These are phyloP conservation scores for Phytophthora gonapodyides DNA, from an alignment of 352 stramenopile species.

Conservation along the genomic window DNA sequence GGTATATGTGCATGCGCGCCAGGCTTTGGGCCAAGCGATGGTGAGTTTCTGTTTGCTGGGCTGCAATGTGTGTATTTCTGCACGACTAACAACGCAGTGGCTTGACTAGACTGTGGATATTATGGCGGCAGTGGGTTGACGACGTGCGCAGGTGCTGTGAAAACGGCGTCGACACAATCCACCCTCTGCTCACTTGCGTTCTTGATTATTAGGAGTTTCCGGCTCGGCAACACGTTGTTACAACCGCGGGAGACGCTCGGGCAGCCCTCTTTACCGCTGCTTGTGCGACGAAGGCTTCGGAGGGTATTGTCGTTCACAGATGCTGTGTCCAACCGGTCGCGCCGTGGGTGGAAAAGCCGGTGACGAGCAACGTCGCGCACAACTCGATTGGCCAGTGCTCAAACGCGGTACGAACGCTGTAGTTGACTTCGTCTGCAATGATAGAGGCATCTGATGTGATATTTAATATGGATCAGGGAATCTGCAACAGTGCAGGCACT, in stretches of 20 bases:
- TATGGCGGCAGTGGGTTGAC: slow-evolving; percentile 47
- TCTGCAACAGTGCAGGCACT: slow-evolving; percentile 54
- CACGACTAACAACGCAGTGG: slow-evolving; percentile 9
- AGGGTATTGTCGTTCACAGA: slow-evolving; percentile 63
- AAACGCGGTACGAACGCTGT: slow-evolving; percentile 50
- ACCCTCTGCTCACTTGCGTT: slow-evolving; percentile 1
- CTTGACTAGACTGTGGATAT: slow-evolving; percentile 55
- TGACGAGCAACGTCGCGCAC: slow-evolving; percentile 57
- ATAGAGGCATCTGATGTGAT: not conserved
- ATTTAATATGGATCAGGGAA: slow-evolving; percentile 33
- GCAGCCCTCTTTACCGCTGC: slow-evolving; percentile 51
- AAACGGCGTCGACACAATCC: not conserved
- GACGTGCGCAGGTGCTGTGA: slow-evolving; percentile 41
- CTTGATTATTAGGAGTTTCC: slow-evolving; percentile 31
- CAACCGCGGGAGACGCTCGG: slow-evolving; percentile 58
- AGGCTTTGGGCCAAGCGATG: slow-evolving; percentile 62
- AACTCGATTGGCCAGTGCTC: slow-evolving; percentile 62
- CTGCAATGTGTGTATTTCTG: too few species aligned
- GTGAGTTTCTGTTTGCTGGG: slow-evolving; percentile 24
- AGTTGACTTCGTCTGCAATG: not conserved
- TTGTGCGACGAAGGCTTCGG: slow-evolving; percentile 54
- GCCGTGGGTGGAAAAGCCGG: slow-evolving; percentile 74
- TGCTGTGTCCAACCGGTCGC: slow-evolving; percentile 52
- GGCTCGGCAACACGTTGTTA: slow-evolving; percentile 54
- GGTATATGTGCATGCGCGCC: slow-evolving; percentile 55